phyloP scores from a whole-genome alignment of 164 flowering plant species.

The Euptelea pleiosperma region DNA sequence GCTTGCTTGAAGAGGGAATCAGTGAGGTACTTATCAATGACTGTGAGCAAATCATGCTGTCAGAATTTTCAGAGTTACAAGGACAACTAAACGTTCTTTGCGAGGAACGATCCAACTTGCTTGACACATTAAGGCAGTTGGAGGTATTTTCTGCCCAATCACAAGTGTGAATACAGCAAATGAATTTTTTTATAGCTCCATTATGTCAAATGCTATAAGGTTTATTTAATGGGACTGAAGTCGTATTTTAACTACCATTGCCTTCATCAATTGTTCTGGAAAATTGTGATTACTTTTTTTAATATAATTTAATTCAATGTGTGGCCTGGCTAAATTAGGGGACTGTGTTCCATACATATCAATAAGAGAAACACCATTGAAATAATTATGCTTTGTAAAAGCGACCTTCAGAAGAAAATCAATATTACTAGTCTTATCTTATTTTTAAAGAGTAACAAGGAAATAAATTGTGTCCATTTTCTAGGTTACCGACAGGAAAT shows the following conservation, averaged over 20 bases:
- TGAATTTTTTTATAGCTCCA: background rate
- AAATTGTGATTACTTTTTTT: background rate
- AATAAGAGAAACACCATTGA: background rate
- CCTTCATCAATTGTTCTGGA: background rate
- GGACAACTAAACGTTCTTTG: slow-evolving; percentile 64
- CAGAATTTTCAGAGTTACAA: slow-evolving; percentile 69
- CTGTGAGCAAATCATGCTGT: slow-evolving; percentile 80
- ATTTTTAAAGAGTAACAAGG: no score
- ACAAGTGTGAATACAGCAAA: background rate
- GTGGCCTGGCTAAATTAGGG: background rate
- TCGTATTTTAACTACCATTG: background rate
- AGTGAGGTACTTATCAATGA: slow-evolving; percentile 61
- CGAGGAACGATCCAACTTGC: slow-evolving; percentile 59
- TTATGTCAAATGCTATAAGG: background rate
- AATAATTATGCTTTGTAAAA: background rate
- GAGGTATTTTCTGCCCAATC: slow-evolving; percentile 47
- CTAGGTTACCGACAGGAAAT: no score
- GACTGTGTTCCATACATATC: background rate
- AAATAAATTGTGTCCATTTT: no score
- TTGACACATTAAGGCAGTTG: slow-evolving; percentile 68
- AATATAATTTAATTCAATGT: background rate
- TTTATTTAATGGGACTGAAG: background rate
- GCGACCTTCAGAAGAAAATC: no score
- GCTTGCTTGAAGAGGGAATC: slow-evolving; percentile 63
- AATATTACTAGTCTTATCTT: no score